These are phyloP conservation scores for Hirschfeldia incana DNA, from an alignment of 345 rosid genomes.

Conservation along the genomic window DNA sequence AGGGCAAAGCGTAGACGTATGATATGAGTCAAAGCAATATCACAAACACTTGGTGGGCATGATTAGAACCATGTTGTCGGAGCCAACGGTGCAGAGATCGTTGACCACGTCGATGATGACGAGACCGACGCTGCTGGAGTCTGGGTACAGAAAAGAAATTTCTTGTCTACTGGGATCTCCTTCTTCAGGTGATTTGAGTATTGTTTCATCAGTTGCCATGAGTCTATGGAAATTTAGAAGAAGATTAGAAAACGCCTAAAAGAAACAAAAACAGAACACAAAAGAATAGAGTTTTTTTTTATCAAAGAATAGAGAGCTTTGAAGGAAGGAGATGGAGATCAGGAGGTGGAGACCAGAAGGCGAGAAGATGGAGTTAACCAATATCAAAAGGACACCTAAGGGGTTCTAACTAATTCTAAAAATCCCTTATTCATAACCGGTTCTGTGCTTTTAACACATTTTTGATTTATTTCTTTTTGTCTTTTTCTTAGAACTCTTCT, in stretches of 20 bases:
- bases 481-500: no score
- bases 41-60: slow-evolving; percentile 22
- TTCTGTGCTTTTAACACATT: no score
- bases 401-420: no score
- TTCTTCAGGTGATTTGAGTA: slow-evolving; percentile 50
- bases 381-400: no score
- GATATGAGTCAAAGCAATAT: neutral
- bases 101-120: slow-evolving; percentile 79
- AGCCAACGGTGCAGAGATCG: slow-evolving; percentile 84
- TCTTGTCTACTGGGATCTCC: slow-evolving; percentile 64
- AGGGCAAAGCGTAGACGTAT: neutral
- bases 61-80: slow-evolving; percentile 69
- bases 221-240: neutral
- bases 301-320: no score
- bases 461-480: no score
- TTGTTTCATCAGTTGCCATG: slow-evolving; percentile 3
- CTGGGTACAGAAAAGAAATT: slow-evolving; percentile 46
- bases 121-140: slow-evolving; percentile 70
- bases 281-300: no score
- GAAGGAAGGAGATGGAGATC: no score
- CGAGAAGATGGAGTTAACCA: no score
- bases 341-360: no score
- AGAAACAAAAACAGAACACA: neutral
- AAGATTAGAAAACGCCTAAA: neutral
- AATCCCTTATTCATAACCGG: no score